These are phyloP conservation scores for Gentiana straminea DNA, from an alignment of 257 asterid genomes.

Conservation along the genomic window DNA sequence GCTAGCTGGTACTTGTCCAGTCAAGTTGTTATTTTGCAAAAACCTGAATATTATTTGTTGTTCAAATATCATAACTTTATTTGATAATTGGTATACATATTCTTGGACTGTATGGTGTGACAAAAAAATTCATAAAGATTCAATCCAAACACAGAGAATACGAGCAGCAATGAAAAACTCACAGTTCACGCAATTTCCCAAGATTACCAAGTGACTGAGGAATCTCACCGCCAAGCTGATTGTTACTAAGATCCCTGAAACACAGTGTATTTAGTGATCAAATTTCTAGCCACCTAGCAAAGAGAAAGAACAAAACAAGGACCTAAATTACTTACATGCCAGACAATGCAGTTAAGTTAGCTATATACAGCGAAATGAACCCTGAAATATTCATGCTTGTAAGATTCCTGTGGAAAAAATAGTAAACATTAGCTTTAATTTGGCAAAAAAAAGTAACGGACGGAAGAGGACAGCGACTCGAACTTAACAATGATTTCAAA, in stretches of 20 bases:
- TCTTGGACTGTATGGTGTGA: no score
- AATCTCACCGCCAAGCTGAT: slow-evolving; percentile 52
- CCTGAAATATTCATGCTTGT: slow-evolving; percentile 67
- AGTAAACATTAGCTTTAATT: neutral
- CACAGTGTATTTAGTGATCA: neutral
- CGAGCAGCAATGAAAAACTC: slow-evolving; percentile 24
- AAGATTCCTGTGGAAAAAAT: slow-evolving; percentile 39
- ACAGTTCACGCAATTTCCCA: slow-evolving; percentile 50
- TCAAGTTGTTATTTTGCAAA: slow-evolving; percentile 71
- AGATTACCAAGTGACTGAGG: slow-evolving; percentile 53
- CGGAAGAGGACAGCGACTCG: neutral
- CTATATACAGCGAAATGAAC: slow-evolving; percentile 47
- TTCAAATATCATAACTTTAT: no score
- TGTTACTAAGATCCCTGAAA: slow-evolving; percentile 80
- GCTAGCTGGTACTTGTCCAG: slow-evolving; percentile 59
- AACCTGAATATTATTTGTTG: slow-evolving; percentile 24
- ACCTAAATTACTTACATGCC: slow-evolving; percentile 46
- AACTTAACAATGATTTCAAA: slow-evolving; percentile 4
- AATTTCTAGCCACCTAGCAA: slow-evolving; percentile 1
- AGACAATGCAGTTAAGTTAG: slow-evolving; percentile 60
- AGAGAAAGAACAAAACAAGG: neutral
- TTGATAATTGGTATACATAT: no score
- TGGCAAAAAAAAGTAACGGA: neutral
- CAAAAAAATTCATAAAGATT: no score
- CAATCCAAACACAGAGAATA: no score